phyloP scores from a whole-genome alignment of 257 asterid genomes.

The Penstemon davidsonii region DNA sequence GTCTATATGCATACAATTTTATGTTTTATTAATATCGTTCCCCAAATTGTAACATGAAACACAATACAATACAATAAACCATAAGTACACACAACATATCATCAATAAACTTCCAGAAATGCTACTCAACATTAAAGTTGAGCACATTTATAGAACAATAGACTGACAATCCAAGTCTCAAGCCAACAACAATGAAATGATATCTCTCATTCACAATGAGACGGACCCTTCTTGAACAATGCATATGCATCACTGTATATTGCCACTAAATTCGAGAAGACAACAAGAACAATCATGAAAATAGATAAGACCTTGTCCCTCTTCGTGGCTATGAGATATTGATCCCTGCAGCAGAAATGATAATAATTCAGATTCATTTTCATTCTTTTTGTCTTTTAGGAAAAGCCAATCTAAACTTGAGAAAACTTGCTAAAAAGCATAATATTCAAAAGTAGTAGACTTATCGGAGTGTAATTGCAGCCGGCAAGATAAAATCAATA shows the following conservation, averaged over 20 bases:
- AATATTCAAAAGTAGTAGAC: slow-evolving; percentile 27
- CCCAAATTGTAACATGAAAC: slow-evolving; percentile 21
- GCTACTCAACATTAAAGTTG: slow-evolving; percentile 44
- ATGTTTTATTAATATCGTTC: slow-evolving; percentile 21
- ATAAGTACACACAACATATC: slow-evolving; percentile 17
- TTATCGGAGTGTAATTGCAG: slow-evolving; percentile 77
- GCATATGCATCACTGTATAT: slow-evolving; percentile 90
- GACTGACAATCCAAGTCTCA: slow-evolving; percentile 21
- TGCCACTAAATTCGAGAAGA: slow-evolving; percentile 80
- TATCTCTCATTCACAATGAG: slow-evolving; percentile 51
- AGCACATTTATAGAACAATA: no score
- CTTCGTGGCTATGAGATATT: slow-evolving; percentile 73
- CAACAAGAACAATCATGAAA: no score
- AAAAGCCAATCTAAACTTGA: no score
- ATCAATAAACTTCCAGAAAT: slow-evolving; percentile 34
- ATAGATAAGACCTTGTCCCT: no score
- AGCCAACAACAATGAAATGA: slow-evolving; percentile 11
- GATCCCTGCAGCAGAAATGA: slow-evolving; percentile 66
- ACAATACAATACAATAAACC: slow-evolving; percentile 23
- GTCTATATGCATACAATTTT: slow-evolving; percentile 19
- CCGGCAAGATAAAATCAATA: slow-evolving; percentile 91
- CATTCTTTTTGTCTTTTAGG: no score
- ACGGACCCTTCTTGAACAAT: slow-evolving; percentile 66
- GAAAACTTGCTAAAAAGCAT: neutral
- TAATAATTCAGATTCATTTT: slow-evolving; percentile 2